phyloP scores from a whole-genome alignment of 2,329 filamentous ascomycete species.

The Shiraia bambusicola region DNA sequence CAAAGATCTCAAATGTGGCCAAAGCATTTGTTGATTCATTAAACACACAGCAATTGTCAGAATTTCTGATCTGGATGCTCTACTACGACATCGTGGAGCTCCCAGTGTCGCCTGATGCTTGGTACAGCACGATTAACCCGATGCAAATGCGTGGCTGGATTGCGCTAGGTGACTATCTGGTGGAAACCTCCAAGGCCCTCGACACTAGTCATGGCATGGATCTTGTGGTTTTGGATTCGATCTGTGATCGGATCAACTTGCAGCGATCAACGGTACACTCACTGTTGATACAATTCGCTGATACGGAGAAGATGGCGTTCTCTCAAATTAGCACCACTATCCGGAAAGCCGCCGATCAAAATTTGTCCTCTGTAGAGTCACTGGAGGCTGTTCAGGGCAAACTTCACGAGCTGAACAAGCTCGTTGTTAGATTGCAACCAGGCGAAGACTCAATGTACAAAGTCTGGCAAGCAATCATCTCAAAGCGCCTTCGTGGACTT shows the following conservation, averaged over 20 bases:
- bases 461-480: constrained; percentile 7
- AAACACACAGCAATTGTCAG: constrained; percentile 13
- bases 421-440: constrained; percentile 11
- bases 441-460: constrained; percentile 7
- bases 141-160: constrained; percentile 30
- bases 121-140: constrained; percentile 14
- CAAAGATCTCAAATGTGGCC: constrained; percentile 7
- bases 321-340: constrained; percentile 9
- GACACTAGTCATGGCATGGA: constrained; percentile 11
- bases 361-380: constrained; percentile 2
- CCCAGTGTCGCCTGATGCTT: constrained; percentile 15
- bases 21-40: constrained; percentile 21
- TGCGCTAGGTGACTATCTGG: constrained; percentile 15
- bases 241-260: constrained; percentile 17
- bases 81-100: constrained; percentile 26
- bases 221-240: constrained; percentile 18
- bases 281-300: constrained; percentile 14
- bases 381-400: constrained; percentile 11
- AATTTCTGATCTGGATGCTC: constrained; percentile 27
- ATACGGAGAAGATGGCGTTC: constrained; percentile 19
- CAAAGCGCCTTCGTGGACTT: constrained; percentile 6
- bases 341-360: background rate
- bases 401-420: constrained; percentile 8
- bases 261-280: constrained; percentile 9
- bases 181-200: background rate